Base-by-base conservation (phyloP, 805 yeast species). In the Nakazawaea peltata region DNA sequence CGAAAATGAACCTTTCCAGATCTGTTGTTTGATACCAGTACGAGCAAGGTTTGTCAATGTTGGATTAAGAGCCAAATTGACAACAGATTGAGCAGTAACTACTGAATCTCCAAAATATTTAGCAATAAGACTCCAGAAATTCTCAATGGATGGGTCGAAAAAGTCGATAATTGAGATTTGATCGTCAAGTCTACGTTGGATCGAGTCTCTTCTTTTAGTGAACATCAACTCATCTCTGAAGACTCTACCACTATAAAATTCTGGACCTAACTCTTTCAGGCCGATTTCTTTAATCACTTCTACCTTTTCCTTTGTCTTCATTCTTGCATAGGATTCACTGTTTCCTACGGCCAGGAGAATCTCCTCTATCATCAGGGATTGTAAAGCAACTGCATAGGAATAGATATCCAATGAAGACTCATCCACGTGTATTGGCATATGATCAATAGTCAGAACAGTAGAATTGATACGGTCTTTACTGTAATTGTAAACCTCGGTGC, bases 191-290 rank as follows among this genome's bases (percentile, higher is more conserved):
- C 70, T 66, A 42, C 79, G 72, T 24, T 71, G 65, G 23, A 77
- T 56, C 4, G 68, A 54, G 48, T 92, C 95, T 26, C 68, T 71
- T 39, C 69, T 68, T 45, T 86, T 75, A 2, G 86, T 74, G 49
- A 87, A 90, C 97, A 92, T 92, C 26, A 81, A 69, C 19, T 75
- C 77, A 8, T 81, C 69, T 39, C 80, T 71, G 53, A 85, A 85
- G 7, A 67, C 67, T 34, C 77, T 72, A 34, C 77, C 80, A 19
- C 71, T 61, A 33, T 75, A 61, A 43, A 69, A 70, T 19, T 74
- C 80, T 21, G 72, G 71, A 6, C 85, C 85, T 29, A 87, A 61
- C n/a, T 73, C 69, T 3, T 59, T 60, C 32, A 69, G 64, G 0
- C 96, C 97, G 14, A 79, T 45, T 5, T 54, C 43, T 37, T 75